These are phyloP conservation scores for Articulospora tetracladia DNA, from an alignment of 495 filamentous ascomycete genomes.

Conservation along the genomic window DNA sequence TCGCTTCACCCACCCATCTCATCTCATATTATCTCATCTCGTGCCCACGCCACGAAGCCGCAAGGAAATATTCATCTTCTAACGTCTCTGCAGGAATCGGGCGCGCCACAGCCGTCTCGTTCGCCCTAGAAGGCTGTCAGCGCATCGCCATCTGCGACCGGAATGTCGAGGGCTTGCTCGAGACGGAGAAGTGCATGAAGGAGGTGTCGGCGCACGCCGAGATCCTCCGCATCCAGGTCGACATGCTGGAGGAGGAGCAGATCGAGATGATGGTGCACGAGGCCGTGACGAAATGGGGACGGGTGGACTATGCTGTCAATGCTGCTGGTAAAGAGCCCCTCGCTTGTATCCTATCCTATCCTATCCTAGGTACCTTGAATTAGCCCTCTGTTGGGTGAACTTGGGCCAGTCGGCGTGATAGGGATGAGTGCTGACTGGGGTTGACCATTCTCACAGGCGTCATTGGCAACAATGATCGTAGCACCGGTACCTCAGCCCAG, in stretches of 20 bases:
- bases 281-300: conserved; percentile 31
- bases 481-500: conserved; percentile 31
- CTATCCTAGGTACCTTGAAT: no score
- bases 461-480: conserved; percentile 33
- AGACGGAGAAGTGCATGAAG: conserved; percentile 31
- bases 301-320: conserved; percentile 51
- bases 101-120: conserved; percentile 44
- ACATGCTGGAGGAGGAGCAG: conserved; percentile 40
- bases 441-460: no score
- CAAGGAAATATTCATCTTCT: not conserved
- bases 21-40: not conserved
- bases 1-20: not conserved
- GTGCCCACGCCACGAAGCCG: no score
- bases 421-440: no score
- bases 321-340: conserved; percentile 35
- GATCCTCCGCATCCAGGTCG: conserved; percentile 32
- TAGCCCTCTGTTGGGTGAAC: no score
- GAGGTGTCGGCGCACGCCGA: conserved; percentile 27
- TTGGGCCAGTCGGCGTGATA: no score
- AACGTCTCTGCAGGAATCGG: conserved; percentile 40
- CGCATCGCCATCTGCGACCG: conserved; percentile 48
- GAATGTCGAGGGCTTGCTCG: conserved; percentile 32
- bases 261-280: conserved; percentile 36
- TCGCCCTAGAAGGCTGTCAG: conserved; percentile 45
- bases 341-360: no score